Evolutionary conservation across 2,329 filamentous ascomycete species (phyloP).

Genomic region (Myriosclerotinia duriaeana): DNA sequence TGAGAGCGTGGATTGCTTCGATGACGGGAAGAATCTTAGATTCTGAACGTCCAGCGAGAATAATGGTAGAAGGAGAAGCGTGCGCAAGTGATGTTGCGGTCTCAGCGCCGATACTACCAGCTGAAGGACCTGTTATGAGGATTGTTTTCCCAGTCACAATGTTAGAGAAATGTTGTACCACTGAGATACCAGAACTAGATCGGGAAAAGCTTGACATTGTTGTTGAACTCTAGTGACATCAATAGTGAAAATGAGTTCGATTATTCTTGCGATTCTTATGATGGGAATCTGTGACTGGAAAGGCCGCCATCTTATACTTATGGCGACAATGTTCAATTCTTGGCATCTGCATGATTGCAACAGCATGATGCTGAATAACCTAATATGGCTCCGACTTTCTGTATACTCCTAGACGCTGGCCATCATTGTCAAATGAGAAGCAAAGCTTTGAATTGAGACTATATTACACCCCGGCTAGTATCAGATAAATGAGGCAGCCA

Average conservation of each 20-base stretch:
- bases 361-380: not conserved
- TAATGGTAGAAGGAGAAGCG: constrained; percentile 26
- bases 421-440: constrained; percentile 1
- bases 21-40: constrained; percentile 32
- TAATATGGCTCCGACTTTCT: constrained; percentile 3
- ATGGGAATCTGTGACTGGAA: not conserved
- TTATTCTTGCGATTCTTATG: not conserved
- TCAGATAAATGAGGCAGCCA: not conserved
- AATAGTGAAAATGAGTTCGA: not conserved
- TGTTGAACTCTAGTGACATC: not conserved
- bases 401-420: not conserved
- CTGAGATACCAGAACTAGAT: constrained; percentile 5
- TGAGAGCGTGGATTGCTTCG: constrained; percentile 26
- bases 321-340: not conserved
- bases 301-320: not conserved
- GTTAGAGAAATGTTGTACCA: constrained; percentile 8
- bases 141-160: constrained; percentile 5
- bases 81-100: constrained; percentile 33
- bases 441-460: not conserved
- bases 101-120: constrained; percentile 29
- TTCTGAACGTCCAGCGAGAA: constrained; percentile 31
- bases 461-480: not conserved
- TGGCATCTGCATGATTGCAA: constrained; percentile 14
- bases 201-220: constrained; percentile 3
- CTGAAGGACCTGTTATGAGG: constrained; percentile 29